phyloP scores from a whole-genome alignment of 176 grass and related monocot genomes.

The Aegilops sharonensis region DNA sequence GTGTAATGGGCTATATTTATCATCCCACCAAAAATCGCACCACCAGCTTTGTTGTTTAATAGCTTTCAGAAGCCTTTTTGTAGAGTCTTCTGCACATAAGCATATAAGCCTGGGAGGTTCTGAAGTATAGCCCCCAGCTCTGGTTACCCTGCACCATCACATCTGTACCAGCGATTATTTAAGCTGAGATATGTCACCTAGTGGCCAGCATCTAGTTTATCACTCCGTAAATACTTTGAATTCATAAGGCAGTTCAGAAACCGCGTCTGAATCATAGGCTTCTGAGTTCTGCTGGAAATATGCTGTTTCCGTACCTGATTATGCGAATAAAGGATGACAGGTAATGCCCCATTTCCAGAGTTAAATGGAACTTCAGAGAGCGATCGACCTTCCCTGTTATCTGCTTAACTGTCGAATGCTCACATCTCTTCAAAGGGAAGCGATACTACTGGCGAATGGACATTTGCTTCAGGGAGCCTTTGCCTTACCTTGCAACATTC shows the following conservation, averaged over 20 bases:
- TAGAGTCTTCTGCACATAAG: conserved; percentile 81
- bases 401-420: conserved; percentile 73
- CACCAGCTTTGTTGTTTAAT: no score
- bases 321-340: conserved; percentile 80
- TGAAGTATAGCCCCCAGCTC: conserved; percentile 74
- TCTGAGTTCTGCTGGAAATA: conserved; percentile 61
- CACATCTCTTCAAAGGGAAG: conserved; percentile 93
- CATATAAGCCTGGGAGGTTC: conserved; percentile 87
- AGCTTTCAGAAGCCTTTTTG: no score
- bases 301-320: conserved; percentile 69
- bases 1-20: no score
- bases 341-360: conserved; percentile 80
- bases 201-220: conserved; percentile 50
- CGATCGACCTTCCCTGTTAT: conserved; percentile 80
- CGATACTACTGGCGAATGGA: conserved; percentile 88
- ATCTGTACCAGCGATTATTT: conserved; percentile 90
- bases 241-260: conserved; percentile 55
- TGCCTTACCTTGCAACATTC: conserved; percentile 80
- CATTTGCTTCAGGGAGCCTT: conserved; percentile 93
- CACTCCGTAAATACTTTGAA: conserved; percentile 87
- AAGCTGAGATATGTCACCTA: conserved; percentile 58
- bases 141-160: conserved; percentile 89
- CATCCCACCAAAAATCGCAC: no score
- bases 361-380: conserved; percentile 77
- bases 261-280: conserved; percentile 54